Evolutionary conservation across 345 rosid genomes (phyloP).

Genomic region (Toxicodendron radicans): DNA sequence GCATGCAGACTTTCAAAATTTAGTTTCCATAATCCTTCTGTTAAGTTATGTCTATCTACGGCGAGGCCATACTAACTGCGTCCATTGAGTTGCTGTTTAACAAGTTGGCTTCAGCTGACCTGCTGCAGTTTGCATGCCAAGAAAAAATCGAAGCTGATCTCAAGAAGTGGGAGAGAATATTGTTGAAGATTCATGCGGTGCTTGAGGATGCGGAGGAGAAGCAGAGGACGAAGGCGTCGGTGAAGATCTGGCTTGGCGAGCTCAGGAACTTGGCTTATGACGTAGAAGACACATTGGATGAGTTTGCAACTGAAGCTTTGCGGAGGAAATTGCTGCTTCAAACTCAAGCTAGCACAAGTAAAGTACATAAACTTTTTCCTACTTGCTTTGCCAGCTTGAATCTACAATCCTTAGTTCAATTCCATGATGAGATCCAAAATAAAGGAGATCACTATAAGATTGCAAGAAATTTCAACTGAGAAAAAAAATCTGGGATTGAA

Average conservation of each 20-base stretch:
- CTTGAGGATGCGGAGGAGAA: constrained; percentile 25
- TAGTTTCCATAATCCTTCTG: too few relatives aligned
- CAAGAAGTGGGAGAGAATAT: constrained; percentile 8
- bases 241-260: constrained; percentile 19
- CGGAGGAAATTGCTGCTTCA: neutral
- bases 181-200: neutral
- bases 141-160: neutral
- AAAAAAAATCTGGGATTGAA: neutral
- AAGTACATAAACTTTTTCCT: neutral
- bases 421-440: too few relatives aligned
- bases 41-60: too few relatives aligned
- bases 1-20: too few relatives aligned
- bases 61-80: too few relatives aligned
- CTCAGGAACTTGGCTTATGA: constrained; percentile 19
- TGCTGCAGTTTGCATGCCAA: neutral
- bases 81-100: neutral
- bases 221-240: neutral
- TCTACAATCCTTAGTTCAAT: too few relatives aligned
- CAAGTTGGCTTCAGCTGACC: constrained; percentile 5
- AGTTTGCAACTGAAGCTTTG: constrained; percentile 16
- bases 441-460: too few relatives aligned
- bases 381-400: neutral
- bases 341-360: neutral
- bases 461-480: too few relatives aligned
- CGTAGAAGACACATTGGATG: constrained; percentile 28